A percentile compares a stretch with the other conserved stretches of the same genome.
Evolutionary conservation across 305 asterid genomes (phyloP).

Genomic region (Solanum hybrid): DNA sequence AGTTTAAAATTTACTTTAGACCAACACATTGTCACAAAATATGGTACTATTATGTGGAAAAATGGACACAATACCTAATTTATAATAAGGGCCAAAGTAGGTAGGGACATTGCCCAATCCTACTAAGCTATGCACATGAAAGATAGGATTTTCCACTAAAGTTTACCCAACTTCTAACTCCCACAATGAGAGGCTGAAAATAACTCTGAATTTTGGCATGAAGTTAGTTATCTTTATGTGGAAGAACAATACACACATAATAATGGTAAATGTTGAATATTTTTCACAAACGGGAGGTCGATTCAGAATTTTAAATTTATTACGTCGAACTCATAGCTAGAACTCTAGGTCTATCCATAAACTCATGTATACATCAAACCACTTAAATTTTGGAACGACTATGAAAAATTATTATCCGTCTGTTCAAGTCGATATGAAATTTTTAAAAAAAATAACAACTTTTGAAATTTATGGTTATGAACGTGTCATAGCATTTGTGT

Average conservation of each 20-base stretch:
- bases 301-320: too few relatives aligned
- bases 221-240: neutral
- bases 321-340: neutral
- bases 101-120: neutral
- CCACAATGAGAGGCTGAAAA: neutral
- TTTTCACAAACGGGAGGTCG: accelerated
- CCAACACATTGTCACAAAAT: neutral
- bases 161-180: neutral
- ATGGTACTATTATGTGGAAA: neutral
- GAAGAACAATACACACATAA: neutral
- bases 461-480: neutral
- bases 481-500: neutral
- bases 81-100: neutral
- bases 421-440: too few relatives aligned
- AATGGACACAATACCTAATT: neutral
- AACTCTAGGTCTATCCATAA: neutral
- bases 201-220: neutral
- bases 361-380: neutral
- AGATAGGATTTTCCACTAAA: neutral
- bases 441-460: too few relatives aligned
- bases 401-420: accelerated
- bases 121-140: neutral
- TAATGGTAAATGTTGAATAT: neutral
- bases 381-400: neutral
- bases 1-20: too few relatives aligned